Evolutionary conservation across 2,329 filamentous ascomycete species (phyloP), one percentile per base, ranked within the genome.

Genomic region (Calonectria fujianensis): DNA sequence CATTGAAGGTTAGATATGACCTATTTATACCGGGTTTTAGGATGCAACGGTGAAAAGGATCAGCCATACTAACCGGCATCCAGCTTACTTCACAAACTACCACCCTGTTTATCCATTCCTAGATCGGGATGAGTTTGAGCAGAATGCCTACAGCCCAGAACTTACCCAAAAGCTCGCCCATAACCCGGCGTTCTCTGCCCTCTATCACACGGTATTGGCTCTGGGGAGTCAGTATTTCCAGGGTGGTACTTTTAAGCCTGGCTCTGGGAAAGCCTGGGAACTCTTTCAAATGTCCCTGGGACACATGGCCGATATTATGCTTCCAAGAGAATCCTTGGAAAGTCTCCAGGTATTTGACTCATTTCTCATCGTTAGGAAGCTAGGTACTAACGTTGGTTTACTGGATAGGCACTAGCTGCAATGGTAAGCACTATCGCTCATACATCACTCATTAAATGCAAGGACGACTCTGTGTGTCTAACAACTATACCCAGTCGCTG

Each of bases 31-130:
- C 16, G 2, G 20, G 1, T 14, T 24, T 18, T n/a, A 24, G 45
- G 1, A 4, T 48, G 20, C 45, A 8, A 1, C 10, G 13, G n/a
- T 48, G n/a, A 24, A 48, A 5, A 1, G 5, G 1, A 16, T 11
- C n/a, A 63, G 24, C 20, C 16, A 29, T 18, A 7, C 6, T 20
- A 32, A 48, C 63, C 13, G 0, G 4, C 2, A 41, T 68, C 2
- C 24, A 85, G 84, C 81, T 16, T 86, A 85, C 69, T 86, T 86
- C 66, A 73, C 80, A 6, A 78, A 84, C 27, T 64, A 85, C 2
- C 84, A 86, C 70, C 83, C 83, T 5, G 69, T 85, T 0, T 84
- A 85, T 70, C 84, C 85, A 1, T 85, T 86, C 69, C 77, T 86
- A 6, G 81, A 85, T 61, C 75, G 77, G 50, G 51, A 65, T 8